Conservation (phyloP, 768 basidiomycete species). For the Kondoa subrosea region DNA sequence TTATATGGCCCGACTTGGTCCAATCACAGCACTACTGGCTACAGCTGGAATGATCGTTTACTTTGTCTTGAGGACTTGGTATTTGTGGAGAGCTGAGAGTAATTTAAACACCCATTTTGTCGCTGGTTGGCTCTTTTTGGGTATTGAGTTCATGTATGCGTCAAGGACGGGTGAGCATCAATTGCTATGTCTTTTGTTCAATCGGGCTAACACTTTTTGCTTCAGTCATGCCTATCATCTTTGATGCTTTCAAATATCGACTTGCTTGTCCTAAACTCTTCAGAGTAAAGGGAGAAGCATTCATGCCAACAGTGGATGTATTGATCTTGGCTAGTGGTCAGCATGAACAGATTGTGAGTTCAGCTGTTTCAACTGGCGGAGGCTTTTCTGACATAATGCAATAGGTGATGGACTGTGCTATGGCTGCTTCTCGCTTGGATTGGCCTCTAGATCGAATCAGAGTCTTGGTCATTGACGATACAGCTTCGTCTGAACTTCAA, state of each 20-base stretch:
- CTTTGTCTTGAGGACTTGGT: conserved; percentile 7
- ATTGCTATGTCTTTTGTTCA: background rate
- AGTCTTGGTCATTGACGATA: conserved; percentile 27
- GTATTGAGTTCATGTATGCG: conserved; percentile 13
- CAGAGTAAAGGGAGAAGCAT: conserved; percentile 23
- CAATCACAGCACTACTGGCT: conserved; percentile 8
- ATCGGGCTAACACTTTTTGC: background rate
- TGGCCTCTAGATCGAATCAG: conserved; percentile 27
- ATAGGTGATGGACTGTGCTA: conserved; percentile 25
- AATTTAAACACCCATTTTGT: conserved; percentile 5
- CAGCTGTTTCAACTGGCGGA: background rate
- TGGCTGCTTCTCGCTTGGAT: conserved; percentile 26
- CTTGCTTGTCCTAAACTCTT: conserved; percentile 14
- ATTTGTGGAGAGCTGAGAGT: conserved; percentile 8
- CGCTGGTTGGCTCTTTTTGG: conserved; percentile 16
- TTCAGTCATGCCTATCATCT: background rate
- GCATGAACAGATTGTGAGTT: conserved; percentile 21
- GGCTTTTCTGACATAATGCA: background rate
- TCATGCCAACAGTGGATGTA: conserved; percentile 27
- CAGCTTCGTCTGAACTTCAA: conserved; percentile 17
- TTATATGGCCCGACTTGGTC: background rate
- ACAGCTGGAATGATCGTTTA: conserved; percentile 7
- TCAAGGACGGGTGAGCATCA: conserved; percentile 7
- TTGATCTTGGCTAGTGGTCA: conserved; percentile 25
- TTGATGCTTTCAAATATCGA: background rate